These are phyloP conservation scores for Acarospora socialis DNA, from an alignment of 2,329 filamentous ascomycete genomes.

Conservation along the genomic window DNA sequence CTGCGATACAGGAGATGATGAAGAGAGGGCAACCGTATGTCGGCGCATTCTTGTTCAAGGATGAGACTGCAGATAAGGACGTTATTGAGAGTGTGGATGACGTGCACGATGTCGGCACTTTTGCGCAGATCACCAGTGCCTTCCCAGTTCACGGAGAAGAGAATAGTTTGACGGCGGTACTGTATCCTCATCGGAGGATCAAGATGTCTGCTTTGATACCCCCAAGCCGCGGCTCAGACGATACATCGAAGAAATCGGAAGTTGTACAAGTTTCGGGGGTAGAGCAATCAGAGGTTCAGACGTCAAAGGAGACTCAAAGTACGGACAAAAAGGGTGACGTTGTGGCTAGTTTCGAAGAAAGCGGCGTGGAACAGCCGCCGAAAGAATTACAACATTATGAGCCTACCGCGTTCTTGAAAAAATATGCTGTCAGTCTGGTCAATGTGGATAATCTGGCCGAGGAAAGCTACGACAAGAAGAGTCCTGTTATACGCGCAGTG, in stretches of 20 bases:
- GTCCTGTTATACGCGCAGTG: conserved; percentile 74
- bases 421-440: conserved; percentile 83
- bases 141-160: conserved; percentile 84
- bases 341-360: conserved; percentile 92
- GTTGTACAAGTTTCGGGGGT: conserved; percentile 41
- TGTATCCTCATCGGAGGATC: conserved; percentile 92
- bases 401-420: conserved; percentile 78
- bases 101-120: conserved; percentile 90
- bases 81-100: conserved; percentile 81
- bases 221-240: conserved; percentile 34
- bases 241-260: conserved; percentile 27
- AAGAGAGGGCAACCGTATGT: conserved; percentile 96
- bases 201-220: conserved; percentile 73
- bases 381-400: conserved; percentile 53
- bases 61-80: conserved; percentile 86
- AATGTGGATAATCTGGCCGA: conserved; percentile 89
- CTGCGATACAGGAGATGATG: conserved; percentile 89
- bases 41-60: conserved; percentile 91
- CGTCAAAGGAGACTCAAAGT: conserved; percentile 36
- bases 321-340: conserved; percentile 77
- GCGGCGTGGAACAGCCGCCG: conserved; percentile 43
- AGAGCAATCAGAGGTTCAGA: conserved; percentile 37
- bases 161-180: conserved; percentile 72
- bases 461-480: conserved; percentile 80
- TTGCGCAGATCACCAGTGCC: conserved; percentile 92